Evolutionary conservation across 148 eudicot species (phyloP).

Genomic region (Chenopodium formosanum): DNA sequence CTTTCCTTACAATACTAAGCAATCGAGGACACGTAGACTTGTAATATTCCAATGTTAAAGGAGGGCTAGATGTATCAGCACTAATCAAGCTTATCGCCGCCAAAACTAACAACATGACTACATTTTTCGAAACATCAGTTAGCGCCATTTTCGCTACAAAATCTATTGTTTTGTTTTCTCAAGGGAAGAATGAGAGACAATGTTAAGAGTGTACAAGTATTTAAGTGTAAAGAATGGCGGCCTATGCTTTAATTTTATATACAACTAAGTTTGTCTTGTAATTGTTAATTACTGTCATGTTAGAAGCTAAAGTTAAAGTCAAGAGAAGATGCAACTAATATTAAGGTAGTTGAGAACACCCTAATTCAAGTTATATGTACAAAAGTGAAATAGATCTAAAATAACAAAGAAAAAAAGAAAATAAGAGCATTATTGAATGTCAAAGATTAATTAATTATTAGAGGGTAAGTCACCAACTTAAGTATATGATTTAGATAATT

Average conservation of each 20-base stretch:
- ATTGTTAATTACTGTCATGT: conserved; percentile 6
- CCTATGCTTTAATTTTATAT: not conserved
- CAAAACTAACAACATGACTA: not conserved
- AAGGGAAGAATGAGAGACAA: not conserved
- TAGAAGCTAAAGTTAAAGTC: not conserved
- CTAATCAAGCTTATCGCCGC: not conserved
- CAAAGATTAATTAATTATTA: too few species aligned
- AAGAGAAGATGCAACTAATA: not conserved
- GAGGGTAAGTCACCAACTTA: conserved; percentile 26
- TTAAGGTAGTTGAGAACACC: conserved; percentile 27
- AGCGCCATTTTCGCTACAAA: conserved; percentile 8
- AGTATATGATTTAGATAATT: conserved; percentile 10
- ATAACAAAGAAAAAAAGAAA: not conserved
- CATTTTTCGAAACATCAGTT: not conserved
- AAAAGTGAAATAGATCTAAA: not conserved
- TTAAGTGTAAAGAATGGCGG: conserved; percentile 1
- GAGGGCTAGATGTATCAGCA: conserved; percentile 15
- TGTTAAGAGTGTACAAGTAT: conserved; percentile 3
- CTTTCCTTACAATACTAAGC: conserved; percentile 59
- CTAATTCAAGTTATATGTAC: conserved; percentile 10
- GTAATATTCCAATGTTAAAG: conserved; percentile 71
- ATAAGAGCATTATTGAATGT: not conserved
- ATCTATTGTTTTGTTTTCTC: not conserved
- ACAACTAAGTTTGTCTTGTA: not conserved
- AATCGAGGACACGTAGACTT: conserved; percentile 58